phyloP scores from a whole-genome alignment of 1,284 basidiomycete species.

The Ceratobasidium sp. region DNA sequence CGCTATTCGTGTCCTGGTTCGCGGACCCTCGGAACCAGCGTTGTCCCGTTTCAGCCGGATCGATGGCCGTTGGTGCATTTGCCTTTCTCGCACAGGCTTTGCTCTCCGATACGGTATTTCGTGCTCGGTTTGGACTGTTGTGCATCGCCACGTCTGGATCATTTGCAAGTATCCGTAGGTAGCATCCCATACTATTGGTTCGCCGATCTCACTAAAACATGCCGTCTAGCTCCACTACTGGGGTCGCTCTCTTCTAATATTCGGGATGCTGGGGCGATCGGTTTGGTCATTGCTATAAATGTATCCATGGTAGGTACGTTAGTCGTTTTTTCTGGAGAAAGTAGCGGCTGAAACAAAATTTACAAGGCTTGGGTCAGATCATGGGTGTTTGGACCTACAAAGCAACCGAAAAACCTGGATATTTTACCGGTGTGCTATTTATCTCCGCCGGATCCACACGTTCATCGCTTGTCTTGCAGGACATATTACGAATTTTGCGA shows the following conservation, averaged over 20 bases:
- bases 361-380: slow-evolving; percentile 51
- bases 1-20: slow-evolving; percentile 48
- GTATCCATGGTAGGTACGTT: slow-evolving; percentile 49
- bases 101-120: slow-evolving; percentile 48
- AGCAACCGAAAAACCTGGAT: slow-evolving; percentile 34
- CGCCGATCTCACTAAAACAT: too few species aligned
- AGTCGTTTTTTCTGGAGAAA: too few species aligned
- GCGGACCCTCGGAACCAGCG: slow-evolving; percentile 46
- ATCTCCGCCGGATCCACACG: too few species aligned
- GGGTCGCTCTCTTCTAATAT: slow-evolving; percentile 54
- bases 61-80: slow-evolving; percentile 35
- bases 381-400: slow-evolving; percentile 55
- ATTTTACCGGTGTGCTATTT: background rate
- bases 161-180: slow-evolving; percentile 49
- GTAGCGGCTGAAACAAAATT: background rate
- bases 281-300: slow-evolving; percentile 52
- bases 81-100: slow-evolving; percentile 44
- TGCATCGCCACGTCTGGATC: slow-evolving; percentile 51
- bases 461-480: background rate
- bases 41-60: background rate
- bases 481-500: slow-evolving; percentile 31
- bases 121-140: slow-evolving; percentile 51
- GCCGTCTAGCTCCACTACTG: slow-evolving; percentile 50
- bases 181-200: too few species aligned
- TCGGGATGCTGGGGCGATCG: slow-evolving; percentile 49